These are phyloP conservation scores for Cladophialophora chaetospira DNA, from an alignment of 2,329 filamentous ascomycete genomes.

Conservation along the genomic window DNA sequence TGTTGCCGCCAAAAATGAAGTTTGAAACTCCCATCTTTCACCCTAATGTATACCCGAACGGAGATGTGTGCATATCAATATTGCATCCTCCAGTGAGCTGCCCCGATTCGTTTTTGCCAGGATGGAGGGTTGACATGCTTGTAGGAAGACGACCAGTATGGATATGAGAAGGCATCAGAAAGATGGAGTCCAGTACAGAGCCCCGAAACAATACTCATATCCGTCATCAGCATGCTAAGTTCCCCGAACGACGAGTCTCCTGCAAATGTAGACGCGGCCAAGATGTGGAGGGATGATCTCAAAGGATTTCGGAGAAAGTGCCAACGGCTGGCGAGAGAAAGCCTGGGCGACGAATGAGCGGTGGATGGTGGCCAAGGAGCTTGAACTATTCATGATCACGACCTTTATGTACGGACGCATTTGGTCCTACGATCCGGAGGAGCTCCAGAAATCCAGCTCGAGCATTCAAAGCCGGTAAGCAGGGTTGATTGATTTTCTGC, in stretches of 20 bases:
- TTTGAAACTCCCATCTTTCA: constrained; percentile 89
- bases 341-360: constrained; percentile 68
- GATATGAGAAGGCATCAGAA: constrained; percentile 87
- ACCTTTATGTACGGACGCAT: neutral
- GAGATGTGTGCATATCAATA: constrained; percentile 94
- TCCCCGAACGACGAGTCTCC: constrained; percentile 94
- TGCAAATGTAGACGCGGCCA: constrained; percentile 90
- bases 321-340: constrained; percentile 76
- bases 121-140: neutral
- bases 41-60: constrained; percentile 77
- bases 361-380: neutral
- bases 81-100: constrained; percentile 71
- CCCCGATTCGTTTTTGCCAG: neutral
- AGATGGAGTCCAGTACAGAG: constrained; percentile 94
- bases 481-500: neutral
- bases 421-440: too few relatives aligned
- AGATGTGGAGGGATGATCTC: constrained; percentile 79
- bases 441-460: too few relatives aligned
- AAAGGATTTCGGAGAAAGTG: constrained; percentile 78
- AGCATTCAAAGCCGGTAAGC: too few relatives aligned
- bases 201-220: constrained; percentile 89
- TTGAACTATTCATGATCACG: neutral
- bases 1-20: constrained; percentile 82
- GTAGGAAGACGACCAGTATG: constrained; percentile 81
- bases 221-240: constrained; percentile 87